Evolutionary conservation across 371 early-diverging fungal species (phyloP).

Genomic region (Rhizopus microsporus): DNA sequence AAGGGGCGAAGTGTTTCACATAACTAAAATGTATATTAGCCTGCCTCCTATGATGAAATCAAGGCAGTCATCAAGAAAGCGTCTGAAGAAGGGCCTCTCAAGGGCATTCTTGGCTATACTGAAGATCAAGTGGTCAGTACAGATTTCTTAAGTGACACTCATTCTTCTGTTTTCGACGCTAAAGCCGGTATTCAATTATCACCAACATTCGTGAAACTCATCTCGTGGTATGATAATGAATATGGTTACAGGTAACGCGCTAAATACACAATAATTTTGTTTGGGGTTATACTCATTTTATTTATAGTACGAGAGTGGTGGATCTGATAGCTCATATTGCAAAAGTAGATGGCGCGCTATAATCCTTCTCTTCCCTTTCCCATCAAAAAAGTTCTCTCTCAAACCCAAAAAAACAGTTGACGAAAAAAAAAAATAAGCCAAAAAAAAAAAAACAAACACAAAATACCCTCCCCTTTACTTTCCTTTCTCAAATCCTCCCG

Average conservation of each 20-base stretch:
- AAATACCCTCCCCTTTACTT: slow-evolving; percentile 9
- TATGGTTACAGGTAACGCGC: slow-evolving; percentile 78
- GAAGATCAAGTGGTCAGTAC: slow-evolving; percentile 97
- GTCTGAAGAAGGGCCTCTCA: slow-evolving; percentile 70
- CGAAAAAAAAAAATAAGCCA: slow-evolving; percentile 20
- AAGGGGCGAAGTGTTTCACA: not conserved
- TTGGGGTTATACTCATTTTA: slow-evolving; percentile 19
- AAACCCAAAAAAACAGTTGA: slow-evolving; percentile 13
- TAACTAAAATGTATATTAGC: slow-evolving; percentile 23
- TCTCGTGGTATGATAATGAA: slow-evolving; percentile 92
- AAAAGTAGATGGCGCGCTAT: slow-evolving; percentile 42
- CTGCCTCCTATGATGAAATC: slow-evolving; percentile 91
- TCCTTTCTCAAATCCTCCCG: slow-evolving; percentile 1
- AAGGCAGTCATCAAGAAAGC: slow-evolving; percentile 85
- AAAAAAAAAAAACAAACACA: slow-evolving; percentile 16
- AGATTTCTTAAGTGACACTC: slow-evolving; percentile 93
- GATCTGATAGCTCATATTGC: slow-evolving; percentile 81
- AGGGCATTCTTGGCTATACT: slow-evolving; percentile 96
- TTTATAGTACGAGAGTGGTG: slow-evolving; percentile 63
- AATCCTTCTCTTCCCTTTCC: slow-evolving; percentile 9
- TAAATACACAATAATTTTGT: slow-evolving; percentile 22
- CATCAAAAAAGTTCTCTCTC: slow-evolving; percentile 4
- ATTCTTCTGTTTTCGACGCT: slow-evolving; percentile 95
- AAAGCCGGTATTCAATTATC: slow-evolving; percentile 97
- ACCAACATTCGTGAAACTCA: slow-evolving; percentile 92